A percentile compares a stretch with the other conserved stretches of the same genome.
phyloP scores from a whole-genome alignment of 2,329 filamentous ascomycete species.

The Phoma herbarum region DNA sequence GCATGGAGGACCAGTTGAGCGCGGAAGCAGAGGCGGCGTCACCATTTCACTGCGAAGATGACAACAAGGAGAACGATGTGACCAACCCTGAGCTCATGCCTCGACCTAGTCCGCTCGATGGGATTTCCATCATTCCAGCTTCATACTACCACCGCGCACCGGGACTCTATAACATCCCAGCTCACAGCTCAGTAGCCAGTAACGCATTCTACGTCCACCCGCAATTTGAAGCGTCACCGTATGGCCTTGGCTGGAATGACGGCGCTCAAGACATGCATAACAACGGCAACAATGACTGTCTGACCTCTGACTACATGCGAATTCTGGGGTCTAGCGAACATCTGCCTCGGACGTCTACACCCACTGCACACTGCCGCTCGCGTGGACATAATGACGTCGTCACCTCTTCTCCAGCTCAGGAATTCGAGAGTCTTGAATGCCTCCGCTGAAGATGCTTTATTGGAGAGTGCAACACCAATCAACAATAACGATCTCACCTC shows the following conservation, averaged over 20 bases:
- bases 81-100: slow-evolving; percentile 14
- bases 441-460: not conserved
- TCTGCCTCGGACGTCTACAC: slow-evolving; percentile 7
- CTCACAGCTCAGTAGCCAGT: slow-evolving; percentile 13
- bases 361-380: not conserved
- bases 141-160: slow-evolving; percentile 21
- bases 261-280: slow-evolving; percentile 3
- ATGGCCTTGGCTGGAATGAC: slow-evolving; percentile 28
- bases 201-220: slow-evolving; percentile 19
- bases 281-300: not conserved
- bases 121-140: slow-evolving; percentile 27
- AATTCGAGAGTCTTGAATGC: not conserved
- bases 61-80: slow-evolving; percentile 34
- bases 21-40: slow-evolving; percentile 28
- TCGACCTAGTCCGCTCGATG: slow-evolving; percentile 4
- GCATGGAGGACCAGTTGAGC: slow-evolving; percentile 30
- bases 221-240: slow-evolving; percentile 14
- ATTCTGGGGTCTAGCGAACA: slow-evolving; percentile 19
- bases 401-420: not conserved
- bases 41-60: slow-evolving; percentile 31
- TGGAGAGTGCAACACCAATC: not conserved
- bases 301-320: slow-evolving; percentile 11
- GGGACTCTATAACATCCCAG: not conserved
- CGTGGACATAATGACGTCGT: not conserved
- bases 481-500: not conserved